Conservation (phyloP, 805 yeast species). For the Ogataea polymorpha region DNA sequence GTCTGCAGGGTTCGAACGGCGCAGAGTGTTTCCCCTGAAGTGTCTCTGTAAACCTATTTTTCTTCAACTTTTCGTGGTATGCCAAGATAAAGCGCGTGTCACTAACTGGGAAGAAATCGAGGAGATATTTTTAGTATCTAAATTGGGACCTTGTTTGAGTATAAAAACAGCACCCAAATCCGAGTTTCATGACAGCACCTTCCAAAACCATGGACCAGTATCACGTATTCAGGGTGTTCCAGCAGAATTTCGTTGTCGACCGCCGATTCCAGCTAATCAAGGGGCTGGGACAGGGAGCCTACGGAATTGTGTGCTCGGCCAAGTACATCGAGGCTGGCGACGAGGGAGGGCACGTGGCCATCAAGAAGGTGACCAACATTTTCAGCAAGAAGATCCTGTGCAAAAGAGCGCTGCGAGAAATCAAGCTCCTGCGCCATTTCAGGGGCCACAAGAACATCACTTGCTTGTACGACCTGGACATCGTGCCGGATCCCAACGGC, state of each 20-base stretch:
- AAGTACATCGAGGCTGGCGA: constrained; percentile 68
- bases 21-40: not conserved
- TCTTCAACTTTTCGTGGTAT: constrained; percentile 6
- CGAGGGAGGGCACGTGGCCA: constrained; percentile 86
- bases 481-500: constrained; percentile 66
- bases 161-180: not conserved
- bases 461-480: constrained; percentile 90
- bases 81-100: constrained; percentile 10
- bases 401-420: constrained; percentile 86
- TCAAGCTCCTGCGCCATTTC: constrained; percentile 86
- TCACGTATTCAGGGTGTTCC: constrained; percentile 52
- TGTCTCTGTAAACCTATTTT: constrained; percentile 4
- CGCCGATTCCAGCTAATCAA: constrained; percentile 82
- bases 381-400: constrained; percentile 88
- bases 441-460: constrained; percentile 96
- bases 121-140: constrained; percentile 11
- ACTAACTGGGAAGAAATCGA: not conserved
- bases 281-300: constrained; percentile 97
- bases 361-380: constrained; percentile 92
- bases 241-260: constrained; percentile 92
- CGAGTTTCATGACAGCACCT: not conserved
- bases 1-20: not conserved
- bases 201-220: constrained; percentile 24
- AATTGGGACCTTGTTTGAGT: constrained; percentile 1
- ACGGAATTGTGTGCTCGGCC: constrained; percentile 95